These are phyloP conservation scores for Blastobotrys persicus DNA, from an alignment of 1,139 yeast genomes.

Conservation along the genomic window DNA sequence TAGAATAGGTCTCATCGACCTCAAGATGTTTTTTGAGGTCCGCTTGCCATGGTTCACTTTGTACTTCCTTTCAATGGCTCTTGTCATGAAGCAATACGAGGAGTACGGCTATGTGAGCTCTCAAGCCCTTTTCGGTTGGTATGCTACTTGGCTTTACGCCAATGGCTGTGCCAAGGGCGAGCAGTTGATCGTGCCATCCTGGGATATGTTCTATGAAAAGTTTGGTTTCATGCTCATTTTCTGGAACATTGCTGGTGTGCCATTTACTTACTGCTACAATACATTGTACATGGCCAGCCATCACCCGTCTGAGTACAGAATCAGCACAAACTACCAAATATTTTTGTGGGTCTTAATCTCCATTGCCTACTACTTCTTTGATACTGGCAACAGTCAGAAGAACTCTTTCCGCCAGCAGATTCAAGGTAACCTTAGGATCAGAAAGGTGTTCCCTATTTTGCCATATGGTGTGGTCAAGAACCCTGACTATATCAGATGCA, in stretches of 20 bases:
- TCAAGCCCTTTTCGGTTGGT: slow-evolving; percentile 68
- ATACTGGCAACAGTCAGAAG: slow-evolving; percentile 93
- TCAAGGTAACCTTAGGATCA: slow-evolving; percentile 69
- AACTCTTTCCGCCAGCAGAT: slow-evolving; percentile 85
- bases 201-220: slow-evolving; percentile 99
- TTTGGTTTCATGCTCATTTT: slow-evolving; percentile 96
- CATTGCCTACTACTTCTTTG: slow-evolving; percentile 85
- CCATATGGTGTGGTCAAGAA: slow-evolving; percentile 78
- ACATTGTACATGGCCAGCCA: slow-evolving; percentile 79
- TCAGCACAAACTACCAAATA: slow-evolving; percentile 61
- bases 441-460: slow-evolving; percentile 91
- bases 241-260: slow-evolving; percentile 99
- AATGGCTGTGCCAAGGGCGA: slow-evolving; percentile 98
- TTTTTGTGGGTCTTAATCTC: slow-evolving; percentile 56
- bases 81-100: slow-evolving; percentile 76
- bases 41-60: slow-evolving; percentile 95
- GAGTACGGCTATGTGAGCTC: slow-evolving; percentile 74
- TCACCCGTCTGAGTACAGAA: slow-evolving; percentile 74
- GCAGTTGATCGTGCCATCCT: slow-evolving; percentile 92
- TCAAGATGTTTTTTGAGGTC: slow-evolving; percentile 96
- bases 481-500: slow-evolving; percentile 82
- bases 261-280: slow-evolving; percentile 95
- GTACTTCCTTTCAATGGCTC: slow-evolving; percentile 72
- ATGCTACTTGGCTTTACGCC: slow-evolving; percentile 92
- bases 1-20: slow-evolving; percentile 84